Evolutionary conservation across 1,284 basidiomycete genomes (phyloP), one percentile per base, ranked within the genome.

Genomic region (Rugosomyces carneus): DNA sequence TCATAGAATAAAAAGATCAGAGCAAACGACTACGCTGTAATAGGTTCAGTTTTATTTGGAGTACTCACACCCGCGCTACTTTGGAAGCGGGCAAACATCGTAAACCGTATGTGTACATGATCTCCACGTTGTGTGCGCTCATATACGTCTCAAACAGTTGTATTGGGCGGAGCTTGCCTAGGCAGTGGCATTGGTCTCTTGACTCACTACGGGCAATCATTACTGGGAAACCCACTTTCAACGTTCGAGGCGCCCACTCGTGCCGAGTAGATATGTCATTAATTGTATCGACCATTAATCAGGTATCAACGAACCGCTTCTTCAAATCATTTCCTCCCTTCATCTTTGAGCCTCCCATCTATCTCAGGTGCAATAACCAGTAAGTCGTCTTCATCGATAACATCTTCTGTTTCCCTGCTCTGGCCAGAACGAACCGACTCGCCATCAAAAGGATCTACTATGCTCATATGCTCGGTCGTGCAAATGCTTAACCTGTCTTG

Each of bases 371-470:
- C 74, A 15, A 90, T 78, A 5, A 77, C 71, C 1, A 83, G 66
- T 47, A 91, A 58, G 55, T 89, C 80, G 7, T 74, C 70, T 19
- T 71, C 70, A 18, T 64, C 43, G 21, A 57, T 62, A 18, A 54
- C 54, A 13, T 21, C 4, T 29, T 58, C 50, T 5, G 54, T 50
- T 24, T 56, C 53, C 26, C 50, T 53, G 41, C 56, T 53, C 24
- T 60, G 50, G 21, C 71, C 70, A 42, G 55, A 62, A 26, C 72
- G 67, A 18, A 67, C 62, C 40, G 61, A 67, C 35, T 65, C 62
- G 41, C 89, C 85, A 54, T 91, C 78, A 55, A 80, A 85, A 40
- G 74, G 73, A 60, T 93, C 89, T 0, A 92, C 80, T 3, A 58
- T 60, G 50, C 76, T 80, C 89, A 93, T 91, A 58, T 92, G 83